These are phyloP conservation scores for Trichosporon coremiiforme DNA, from an alignment of 1,284 basidiomycete genomes.

Conservation along the genomic window DNA sequence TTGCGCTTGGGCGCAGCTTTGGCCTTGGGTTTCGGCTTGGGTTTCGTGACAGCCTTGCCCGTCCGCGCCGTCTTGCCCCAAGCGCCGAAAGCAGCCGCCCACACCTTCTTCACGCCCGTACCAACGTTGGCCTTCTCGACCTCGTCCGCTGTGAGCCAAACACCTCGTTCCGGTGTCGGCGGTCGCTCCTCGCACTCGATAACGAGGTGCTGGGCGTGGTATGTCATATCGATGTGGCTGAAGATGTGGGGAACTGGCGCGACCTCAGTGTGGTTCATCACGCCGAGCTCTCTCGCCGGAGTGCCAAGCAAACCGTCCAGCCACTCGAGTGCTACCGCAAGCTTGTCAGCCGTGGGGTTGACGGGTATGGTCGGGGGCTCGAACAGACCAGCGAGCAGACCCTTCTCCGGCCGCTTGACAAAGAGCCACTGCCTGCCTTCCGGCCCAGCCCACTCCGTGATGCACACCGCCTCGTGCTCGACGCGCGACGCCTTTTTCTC, in stretches of 20 bases:
- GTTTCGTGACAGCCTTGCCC: neutral
- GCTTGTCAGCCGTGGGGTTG: conserved; percentile 22
- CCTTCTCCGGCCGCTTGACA: conserved; percentile 76
- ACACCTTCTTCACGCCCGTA: conserved; percentile 56
- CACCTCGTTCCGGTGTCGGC: neutral
- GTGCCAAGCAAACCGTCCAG: conserved; percentile 9
- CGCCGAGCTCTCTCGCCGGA: neutral
- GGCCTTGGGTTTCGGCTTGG: conserved; percentile 24
- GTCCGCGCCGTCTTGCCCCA: conserved; percentile 41
- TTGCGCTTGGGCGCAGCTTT: neutral
- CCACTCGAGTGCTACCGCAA: conserved; percentile 18
- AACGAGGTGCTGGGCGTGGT: conserved; percentile 62
- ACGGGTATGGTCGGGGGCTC: conserved; percentile 52
- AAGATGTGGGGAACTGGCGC: conserved; percentile 71
- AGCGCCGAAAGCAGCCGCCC: conserved; percentile 48
- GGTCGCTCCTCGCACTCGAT: conserved; percentile 25
- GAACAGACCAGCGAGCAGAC: conserved; percentile 79
- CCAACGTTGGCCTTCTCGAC: conserved; percentile 51
- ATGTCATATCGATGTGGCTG: conserved; percentile 87
- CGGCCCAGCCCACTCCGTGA: conserved; percentile 71
- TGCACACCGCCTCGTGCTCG: conserved; percentile 81
- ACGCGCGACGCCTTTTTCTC: conserved; percentile 79
- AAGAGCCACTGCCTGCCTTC: conserved; percentile 65
- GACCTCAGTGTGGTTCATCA: neutral
- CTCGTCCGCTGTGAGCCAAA: conserved; percentile 42